Evolutionary conservation across 495 filamentous ascomycete species (phyloP), one percentile per base, ranked within the genome.

Genomic region (Aspergillus nidulans): DNA sequence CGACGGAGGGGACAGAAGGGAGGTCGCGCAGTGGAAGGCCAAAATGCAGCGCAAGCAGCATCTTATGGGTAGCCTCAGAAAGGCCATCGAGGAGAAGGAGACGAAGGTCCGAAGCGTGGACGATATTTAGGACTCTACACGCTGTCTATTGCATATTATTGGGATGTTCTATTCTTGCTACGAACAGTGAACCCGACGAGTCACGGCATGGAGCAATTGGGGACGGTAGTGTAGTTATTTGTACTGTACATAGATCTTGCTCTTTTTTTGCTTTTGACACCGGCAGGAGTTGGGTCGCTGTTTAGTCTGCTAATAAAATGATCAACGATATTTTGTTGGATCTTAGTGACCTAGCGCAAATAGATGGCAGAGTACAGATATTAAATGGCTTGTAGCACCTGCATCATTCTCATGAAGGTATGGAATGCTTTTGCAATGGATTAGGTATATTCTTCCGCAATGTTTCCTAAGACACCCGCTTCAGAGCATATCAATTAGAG

Each of bases 11-110:
- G 60, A 71, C 75, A 62, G 66, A 69, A 67, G 85, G 74, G 80
- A 91, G 69, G 72, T 64, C 69, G 55, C 79, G 61, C 65, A 76
- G 63, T 78, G 85, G 78, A 81, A 78, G 64, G 74, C 73, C 24
- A 87, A 82, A 61, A 65, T 70, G 28, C 68, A 75, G 56, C 80
- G 75, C 58, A 75, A 83, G 52, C 77, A 77, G 57, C 77, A 74
- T 15, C 68, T 87, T 43, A 69, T 82, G 32, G 76, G 50, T 3
- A 71, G 64, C 41, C 51, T 78, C 59, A 77, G 72, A 57, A 59
- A 62, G 36, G 72, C 69, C 0, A 68, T 78, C 53, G 69, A 61
- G 7, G 68, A 67, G 53, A 74, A 72, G 48, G 64, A 72, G 40
- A 48, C 49, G 4, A 70, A 71, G 53, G 63, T 77, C 28, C 60